Base-by-base conservation (phyloP, 1,284 basidiomycete genomes). In the Papiliotrema laurentii region DNA sequence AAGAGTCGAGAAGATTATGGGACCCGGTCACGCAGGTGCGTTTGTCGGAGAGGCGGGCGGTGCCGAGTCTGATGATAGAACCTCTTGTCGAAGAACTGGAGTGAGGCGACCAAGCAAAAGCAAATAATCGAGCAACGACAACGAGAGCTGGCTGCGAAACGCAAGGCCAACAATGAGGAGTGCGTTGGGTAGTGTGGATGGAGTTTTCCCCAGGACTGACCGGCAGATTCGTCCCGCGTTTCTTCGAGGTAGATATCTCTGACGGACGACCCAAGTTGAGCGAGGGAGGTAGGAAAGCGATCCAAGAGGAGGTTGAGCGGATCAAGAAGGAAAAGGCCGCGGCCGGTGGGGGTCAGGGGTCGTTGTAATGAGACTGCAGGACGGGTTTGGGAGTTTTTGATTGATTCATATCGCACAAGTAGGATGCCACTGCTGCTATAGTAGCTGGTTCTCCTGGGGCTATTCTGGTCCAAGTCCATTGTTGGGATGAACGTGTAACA, bases 1-100 rank as follows among this genome's bases (percentile, higher is more conserved):
- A 81, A 54, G 96, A 98, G 77, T 93, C 89, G 54, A 79, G 91
- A 53, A 83, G 82, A 75, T 74, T 97, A 51, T 97, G 94, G 96
- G 82, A 87, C 46, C 81, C 78, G 33, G 91, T 98, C 19, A 93
- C 91, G 33, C 78, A 76, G 47, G 42, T 45, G 43, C 30, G 45
- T 30, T 10, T 27, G 5, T 27, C 31, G 6, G 26, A 43, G n/a
- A 31, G 42, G 6, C 18, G 16, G 43, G n/a, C 33, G 6, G 10
- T 14, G 11, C 33, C 28, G 5, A 43, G 13, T 5, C 16, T 33
- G 25, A 19, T 16, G 9, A 28, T n/a, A 47, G 45, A 28, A 48
- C 22, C 33, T 48, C 5, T 21, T 48, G 6, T 78, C 77, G 63
- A 97, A 96, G 78, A 88, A 96, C 71, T 97, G 82, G 75, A 79